These are phyloP conservation scores for Corylus avellana DNA, from an alignment of 306 rosid species.

Conservation along the genomic window DNA sequence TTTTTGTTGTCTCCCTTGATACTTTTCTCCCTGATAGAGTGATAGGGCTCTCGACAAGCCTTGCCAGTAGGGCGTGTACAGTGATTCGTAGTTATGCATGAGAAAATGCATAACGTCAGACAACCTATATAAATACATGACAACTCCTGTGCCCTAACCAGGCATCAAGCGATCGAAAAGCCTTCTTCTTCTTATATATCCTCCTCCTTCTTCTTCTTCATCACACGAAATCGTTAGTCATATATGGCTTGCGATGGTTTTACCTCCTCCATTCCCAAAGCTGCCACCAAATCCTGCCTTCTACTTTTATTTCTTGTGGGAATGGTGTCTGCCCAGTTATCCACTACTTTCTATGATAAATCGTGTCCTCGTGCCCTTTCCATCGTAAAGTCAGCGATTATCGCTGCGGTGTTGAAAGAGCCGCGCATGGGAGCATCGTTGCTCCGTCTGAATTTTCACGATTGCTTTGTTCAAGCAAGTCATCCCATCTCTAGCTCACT, in stretches of 20 bases:
- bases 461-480: conserved; percentile 85
- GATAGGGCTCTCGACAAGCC: too few relatives aligned
- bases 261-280: not conserved
- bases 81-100: not conserved
- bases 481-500: not conserved
- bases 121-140: conserved; percentile 19
- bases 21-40: too few relatives aligned
- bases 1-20: too few relatives aligned
- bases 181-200: not conserved
- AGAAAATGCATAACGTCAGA: not conserved
- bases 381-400: conserved; percentile 41
- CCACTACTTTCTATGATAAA: conserved; percentile 44
- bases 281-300: conserved; percentile 16
- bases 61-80: too few relatives aligned
- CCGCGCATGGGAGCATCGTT: conserved; percentile 83
- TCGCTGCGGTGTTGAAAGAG: conserved; percentile 46
- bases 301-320: conserved; percentile 27
- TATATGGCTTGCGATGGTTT: conserved; percentile 15
- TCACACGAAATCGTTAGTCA: not conserved
- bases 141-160: not conserved
- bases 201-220: not conserved
- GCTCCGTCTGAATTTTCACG: conserved; percentile 88
- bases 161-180: not conserved
- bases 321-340: conserved; percentile 51
- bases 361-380: conserved; percentile 62